A percentile compares a stretch with the other conserved stretches of the same genome.
Conservation (phyloP, 768 basidiomycete genomes). For the Brasilioporus rufonigricans region DNA sequence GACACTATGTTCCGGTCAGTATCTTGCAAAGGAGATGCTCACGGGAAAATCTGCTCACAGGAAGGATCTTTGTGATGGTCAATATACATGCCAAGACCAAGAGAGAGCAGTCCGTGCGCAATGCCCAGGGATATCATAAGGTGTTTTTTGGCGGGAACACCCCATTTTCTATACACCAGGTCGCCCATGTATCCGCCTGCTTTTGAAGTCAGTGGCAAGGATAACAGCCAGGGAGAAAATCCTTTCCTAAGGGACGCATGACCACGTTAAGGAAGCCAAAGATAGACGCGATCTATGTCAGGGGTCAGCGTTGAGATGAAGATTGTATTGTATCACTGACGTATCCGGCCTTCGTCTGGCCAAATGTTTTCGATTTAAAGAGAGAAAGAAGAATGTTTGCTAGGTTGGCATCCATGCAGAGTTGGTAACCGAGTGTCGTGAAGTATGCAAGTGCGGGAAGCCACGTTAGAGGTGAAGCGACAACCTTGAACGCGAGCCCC, state of each 20-base stretch:
- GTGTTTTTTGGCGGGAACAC: slow-evolving; percentile 4
- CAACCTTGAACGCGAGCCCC: not conserved
- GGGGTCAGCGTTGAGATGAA: not conserved
- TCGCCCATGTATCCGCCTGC: slow-evolving; percentile 4
- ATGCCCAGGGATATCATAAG: not conserved
- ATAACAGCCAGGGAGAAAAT: not conserved
- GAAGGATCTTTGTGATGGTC: slow-evolving; percentile 21
- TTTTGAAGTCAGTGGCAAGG: not conserved
- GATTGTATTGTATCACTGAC: not conserved
- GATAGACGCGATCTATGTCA: not conserved
- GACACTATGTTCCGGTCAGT: not conserved
- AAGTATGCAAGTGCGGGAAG: slow-evolving; percentile 1
- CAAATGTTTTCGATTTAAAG: not conserved
- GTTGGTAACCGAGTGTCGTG: slow-evolving; percentile 1
- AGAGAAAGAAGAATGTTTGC: not conserved
- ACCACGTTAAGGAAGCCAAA: slow-evolving; percentile 1
- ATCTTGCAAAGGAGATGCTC: not conserved
- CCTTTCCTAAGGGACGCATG: not conserved
- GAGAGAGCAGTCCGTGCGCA: not conserved
- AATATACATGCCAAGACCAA: slow-evolving; percentile 40
- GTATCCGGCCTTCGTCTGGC: slow-evolving; percentile 3
- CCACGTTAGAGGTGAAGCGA: not conserved
- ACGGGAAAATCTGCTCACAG: slow-evolving; percentile 7
- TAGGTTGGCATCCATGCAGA: not conserved
- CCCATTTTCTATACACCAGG: slow-evolving; percentile 3